Conservation (phyloP, 1,284 basidiomycete species). For the Vanrija humicola region DNA sequence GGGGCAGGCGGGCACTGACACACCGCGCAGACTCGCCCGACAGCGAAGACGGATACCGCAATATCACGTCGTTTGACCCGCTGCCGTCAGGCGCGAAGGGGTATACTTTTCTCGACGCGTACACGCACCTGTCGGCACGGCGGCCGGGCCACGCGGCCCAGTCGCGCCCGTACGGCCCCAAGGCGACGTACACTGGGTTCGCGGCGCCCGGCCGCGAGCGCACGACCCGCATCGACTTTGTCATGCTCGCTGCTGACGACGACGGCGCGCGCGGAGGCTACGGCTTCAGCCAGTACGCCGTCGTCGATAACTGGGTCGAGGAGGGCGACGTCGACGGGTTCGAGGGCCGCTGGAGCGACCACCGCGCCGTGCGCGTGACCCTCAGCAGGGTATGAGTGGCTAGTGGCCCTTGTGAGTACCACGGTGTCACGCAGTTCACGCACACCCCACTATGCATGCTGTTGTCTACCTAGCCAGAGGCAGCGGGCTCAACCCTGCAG, state of each 20-base stretch:
- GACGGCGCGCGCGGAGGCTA: constrained; percentile 24
- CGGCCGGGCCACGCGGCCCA: constrained; percentile 9
- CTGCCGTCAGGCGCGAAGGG: constrained; percentile 21
- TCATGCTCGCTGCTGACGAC: constrained; percentile 31
- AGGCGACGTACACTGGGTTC: constrained; percentile 39
- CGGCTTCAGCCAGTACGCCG: constrained; percentile 28
- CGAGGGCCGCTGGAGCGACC: constrained; percentile 44
- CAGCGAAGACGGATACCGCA: constrained; percentile 41
- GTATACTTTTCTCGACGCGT: constrained; percentile 38
- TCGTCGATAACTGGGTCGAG: constrained; percentile 42
- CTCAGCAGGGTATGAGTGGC: constrained; percentile 1
- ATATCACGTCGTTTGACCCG: constrained; percentile 32
- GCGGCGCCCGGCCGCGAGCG: constrained; percentile 21
- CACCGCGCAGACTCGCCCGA: constrained; percentile 38
- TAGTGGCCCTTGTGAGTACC: no score
- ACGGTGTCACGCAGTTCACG: no score
- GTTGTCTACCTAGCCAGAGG: neutral
- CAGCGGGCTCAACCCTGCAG: no score
- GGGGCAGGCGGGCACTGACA: neutral
- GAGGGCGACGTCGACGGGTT: constrained; percentile 32
- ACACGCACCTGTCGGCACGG: constrained; percentile 20
- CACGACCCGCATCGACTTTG: constrained; percentile 37
- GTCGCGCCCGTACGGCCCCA: constrained; percentile 33
- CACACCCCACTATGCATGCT: no score
- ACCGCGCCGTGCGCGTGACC: constrained; percentile 37